Evolutionary conservation across 1,284 basidiomycete genomes (phyloP).

Genomic region (Somion occarium): DNA sequence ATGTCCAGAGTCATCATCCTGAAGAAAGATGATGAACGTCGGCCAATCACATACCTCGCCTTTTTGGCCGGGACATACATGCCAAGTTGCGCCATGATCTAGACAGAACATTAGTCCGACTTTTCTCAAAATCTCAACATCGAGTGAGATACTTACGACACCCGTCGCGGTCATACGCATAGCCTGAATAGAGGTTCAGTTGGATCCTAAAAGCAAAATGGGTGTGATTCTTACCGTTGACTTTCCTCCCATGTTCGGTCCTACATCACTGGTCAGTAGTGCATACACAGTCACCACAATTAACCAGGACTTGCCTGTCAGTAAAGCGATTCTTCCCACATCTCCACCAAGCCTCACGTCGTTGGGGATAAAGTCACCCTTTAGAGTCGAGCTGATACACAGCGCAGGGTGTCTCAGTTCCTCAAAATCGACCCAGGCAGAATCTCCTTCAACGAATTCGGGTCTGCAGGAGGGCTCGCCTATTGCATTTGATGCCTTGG

Average conservation of each 20-base stretch:
- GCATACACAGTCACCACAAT: constrained; percentile 4
- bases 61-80: constrained; percentile 90
- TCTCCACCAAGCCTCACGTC: constrained; percentile 83
- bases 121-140: not conserved
- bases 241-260: constrained; percentile 92
- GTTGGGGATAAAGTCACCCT: constrained; percentile 90
- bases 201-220: not conserved
- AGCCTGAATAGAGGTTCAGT: constrained; percentile 36
- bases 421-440: constrained; percentile 77
- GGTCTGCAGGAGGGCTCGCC: constrained; percentile 94
- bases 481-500: constrained; percentile 85
- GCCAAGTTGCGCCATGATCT: constrained; percentile 98
- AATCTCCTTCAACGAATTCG: constrained; percentile 76
- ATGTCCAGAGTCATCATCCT: constrained; percentile 1
- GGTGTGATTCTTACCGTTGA: constrained; percentile 56
- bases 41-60: constrained; percentile 54
- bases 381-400: constrained; percentile 51
- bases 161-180: constrained; percentile 98
- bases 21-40: constrained; percentile 4
- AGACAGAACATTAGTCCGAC: not conserved
- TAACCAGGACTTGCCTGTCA: constrained; percentile 74
- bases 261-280: constrained; percentile 29
- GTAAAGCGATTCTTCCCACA: constrained; percentile 75
- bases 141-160: constrained; percentile 45
- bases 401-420: constrained; percentile 86